phyloP scores from a whole-genome alignment of 176 grass and related monocot genomes.

The Musa acuminata region DNA sequence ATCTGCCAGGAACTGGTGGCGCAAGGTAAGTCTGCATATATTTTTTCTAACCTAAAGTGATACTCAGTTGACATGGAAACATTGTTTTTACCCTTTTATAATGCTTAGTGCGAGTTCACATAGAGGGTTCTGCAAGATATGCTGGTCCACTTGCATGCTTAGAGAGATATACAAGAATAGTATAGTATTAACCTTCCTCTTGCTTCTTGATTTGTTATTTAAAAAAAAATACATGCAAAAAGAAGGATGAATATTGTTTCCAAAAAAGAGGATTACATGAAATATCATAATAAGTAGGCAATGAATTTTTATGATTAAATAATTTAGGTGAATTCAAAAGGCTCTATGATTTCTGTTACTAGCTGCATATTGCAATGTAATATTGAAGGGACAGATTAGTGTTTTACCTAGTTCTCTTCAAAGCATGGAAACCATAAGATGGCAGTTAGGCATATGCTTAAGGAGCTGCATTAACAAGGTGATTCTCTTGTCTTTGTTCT shows the following conservation, averaged over 20 bases:
- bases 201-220: not conserved
- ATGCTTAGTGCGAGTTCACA: not conserved
- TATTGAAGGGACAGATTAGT: no score
- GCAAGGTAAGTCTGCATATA: constrained; percentile 42
- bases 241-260: not conserved
- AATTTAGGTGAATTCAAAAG: no score
- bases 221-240: not conserved
- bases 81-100: not conserved
- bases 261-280: no score
- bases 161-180: not conserved
- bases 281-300: no score
- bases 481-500: no score
- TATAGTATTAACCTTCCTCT: not conserved
- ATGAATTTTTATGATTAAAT: no score
- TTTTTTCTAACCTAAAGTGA: not conserved
- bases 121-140: not conserved
- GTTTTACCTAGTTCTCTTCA: no score
- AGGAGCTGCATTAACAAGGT: no score
- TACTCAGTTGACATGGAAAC: not conserved
- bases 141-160: not conserved
- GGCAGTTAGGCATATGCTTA: no score
- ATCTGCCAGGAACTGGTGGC: constrained; percentile 76
- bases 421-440: no score
- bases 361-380: no score
- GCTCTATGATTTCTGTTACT: no score